Evolutionary conservation across 352 stramenopile genomes (phyloP).

Genomic region (Detonula confervacea): DNA sequence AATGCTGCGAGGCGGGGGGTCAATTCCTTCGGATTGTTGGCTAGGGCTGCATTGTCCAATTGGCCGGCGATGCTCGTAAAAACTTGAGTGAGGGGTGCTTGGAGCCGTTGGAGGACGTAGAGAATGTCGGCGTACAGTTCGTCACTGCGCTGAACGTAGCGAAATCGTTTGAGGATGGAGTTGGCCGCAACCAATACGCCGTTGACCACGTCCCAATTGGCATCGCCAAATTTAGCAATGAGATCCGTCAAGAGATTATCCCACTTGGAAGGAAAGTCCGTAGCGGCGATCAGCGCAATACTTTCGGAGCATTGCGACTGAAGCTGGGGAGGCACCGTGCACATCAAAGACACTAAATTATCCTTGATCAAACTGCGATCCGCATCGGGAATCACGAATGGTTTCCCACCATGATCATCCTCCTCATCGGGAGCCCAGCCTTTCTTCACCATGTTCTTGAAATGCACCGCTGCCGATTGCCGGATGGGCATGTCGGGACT

Average conservation of each 20-base stretch:
- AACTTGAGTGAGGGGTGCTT: conserved; percentile 86
- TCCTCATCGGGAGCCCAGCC: conserved; percentile 94
- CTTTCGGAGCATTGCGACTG: conserved; percentile 96
- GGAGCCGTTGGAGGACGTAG: conserved; percentile 93
- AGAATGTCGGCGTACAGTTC: conserved; percentile 94
- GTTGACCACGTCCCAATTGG: conserved; percentile 92
- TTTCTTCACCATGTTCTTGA: conserved; percentile 99
- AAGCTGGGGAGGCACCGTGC: conserved; percentile 90
- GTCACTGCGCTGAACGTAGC: conserved; percentile 96
- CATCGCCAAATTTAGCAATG: conserved; percentile 91
- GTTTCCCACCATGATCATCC: conserved; percentile 57
- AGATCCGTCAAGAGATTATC: conserved; percentile 92
- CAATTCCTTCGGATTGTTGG: conserved; percentile 54
- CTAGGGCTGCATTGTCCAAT: conserved; percentile 36
- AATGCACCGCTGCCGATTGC: conserved; percentile 86
- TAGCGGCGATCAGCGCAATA: conserved; percentile 95
- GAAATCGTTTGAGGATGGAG: conserved; percentile 97
- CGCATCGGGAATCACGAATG: conserved; percentile 61
- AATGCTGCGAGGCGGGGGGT: conserved; percentile 78
- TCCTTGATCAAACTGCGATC: conserved; percentile 96
- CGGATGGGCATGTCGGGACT: conserved; percentile 57
- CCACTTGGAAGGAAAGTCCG: conserved; percentile 98
- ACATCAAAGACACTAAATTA: conserved; percentile 99
- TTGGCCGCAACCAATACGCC: conserved; percentile 97
- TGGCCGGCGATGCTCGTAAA: conserved; percentile 69